A percentile compares a stretch with the other conserved stretches of the same genome.
Conservation (phyloP, 1,284 basidiomycete genomes). For the Rugosomyces carneus region DNA sequence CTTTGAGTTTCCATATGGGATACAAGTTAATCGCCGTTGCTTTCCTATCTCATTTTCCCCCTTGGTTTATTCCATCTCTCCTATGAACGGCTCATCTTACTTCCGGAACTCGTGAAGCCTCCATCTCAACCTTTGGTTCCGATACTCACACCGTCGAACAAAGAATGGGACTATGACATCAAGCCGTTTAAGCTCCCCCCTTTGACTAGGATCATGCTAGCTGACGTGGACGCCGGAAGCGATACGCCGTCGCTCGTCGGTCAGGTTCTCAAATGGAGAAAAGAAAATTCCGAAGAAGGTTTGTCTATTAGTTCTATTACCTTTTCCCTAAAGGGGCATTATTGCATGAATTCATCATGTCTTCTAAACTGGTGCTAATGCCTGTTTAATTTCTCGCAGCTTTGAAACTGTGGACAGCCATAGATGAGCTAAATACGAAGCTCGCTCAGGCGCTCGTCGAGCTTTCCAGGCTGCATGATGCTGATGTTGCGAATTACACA, state of each 20-base stretch:
- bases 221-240: constrained; percentile 90
- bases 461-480: constrained; percentile 42
- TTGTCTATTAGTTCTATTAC: constrained; percentile 10
- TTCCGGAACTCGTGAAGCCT: constrained; percentile 2
- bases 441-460: constrained; percentile 46
- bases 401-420: constrained; percentile 60
- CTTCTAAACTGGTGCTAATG: constrained; percentile 14
- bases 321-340: too few species aligned
- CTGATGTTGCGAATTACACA: constrained; percentile 44
- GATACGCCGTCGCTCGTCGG: constrained; percentile 90
- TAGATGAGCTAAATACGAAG: constrained; percentile 58
- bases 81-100: too few species aligned
- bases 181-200: constrained; percentile 77
- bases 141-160: constrained; percentile 54
- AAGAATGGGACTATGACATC: constrained; percentile 62
- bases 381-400: constrained; percentile 36
- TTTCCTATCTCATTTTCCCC: too few species aligned
- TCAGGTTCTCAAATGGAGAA: constrained; percentile 84
- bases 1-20: not conserved
- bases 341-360: not conserved
- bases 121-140: constrained; percentile 33
- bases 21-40: not conserved
- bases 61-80: too few species aligned
- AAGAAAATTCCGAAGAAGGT: constrained; percentile 56
- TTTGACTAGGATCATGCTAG: constrained; percentile 75